Evolutionary conservation across 2,329 filamentous ascomycete genomes (phyloP), one percentile per base, ranked within the genome.

Genomic region (Neonectria punicea): DNA sequence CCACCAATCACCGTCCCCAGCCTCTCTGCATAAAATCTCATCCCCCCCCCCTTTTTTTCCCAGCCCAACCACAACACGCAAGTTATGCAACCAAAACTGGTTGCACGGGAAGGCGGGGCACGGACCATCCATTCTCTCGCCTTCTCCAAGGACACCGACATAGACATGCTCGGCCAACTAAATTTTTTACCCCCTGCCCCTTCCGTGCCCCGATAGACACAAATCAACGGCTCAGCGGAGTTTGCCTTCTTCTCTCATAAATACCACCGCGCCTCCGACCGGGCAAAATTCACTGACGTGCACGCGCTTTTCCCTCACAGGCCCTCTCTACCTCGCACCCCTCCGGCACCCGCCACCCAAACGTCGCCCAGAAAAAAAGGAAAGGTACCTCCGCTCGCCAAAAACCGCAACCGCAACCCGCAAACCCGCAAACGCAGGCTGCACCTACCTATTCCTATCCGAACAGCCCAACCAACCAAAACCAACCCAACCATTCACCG

Each of bases 211-310:
- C 79, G 79, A 71, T 81, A 81, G 71, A 72, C 60, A 73, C 77
- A 81, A 76, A 74, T 78, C 74, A 71, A 74, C 74, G 70, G 73
- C 72, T 75, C 74, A 72, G 69, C 74, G 73, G 74, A 74, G 68
- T 72, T 77, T 76, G 72, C 67, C 72, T 75, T 75, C 74, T 73
- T 79, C 79, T 75, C 79, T 81, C 80, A 82, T 82, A 82, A 82
- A 81, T 82, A 81, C 77, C 78, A 80, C 77, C 73, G 79, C 80
- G 79, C 80, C 79, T 80, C 80, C 80, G 74, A 78, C 78, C 79
- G 75, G 78, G 70, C 74, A 78, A 79, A 80, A 75, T 76, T 77
- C 72, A 81, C 78, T 80, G 80, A 81, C 79, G 79, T 82, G 80
- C 79, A 81, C 80, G 80, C 80, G 80, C 79, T 81, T 81, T 81